Conservation (phyloP, 345 rosid species). For the Pistacia integerrima region DNA sequence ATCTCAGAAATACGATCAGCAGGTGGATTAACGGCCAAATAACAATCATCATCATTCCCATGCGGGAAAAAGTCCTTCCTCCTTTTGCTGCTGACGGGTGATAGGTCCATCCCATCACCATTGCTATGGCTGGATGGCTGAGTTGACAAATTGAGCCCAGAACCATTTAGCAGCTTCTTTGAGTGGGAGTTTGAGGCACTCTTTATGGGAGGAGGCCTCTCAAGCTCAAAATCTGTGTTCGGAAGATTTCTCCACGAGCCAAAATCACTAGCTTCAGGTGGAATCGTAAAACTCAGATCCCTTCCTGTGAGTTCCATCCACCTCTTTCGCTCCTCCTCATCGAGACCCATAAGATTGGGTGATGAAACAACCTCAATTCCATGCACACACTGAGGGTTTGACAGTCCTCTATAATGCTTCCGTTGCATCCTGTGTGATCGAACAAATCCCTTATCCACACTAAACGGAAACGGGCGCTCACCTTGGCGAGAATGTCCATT, state of each 20-base stretch:
- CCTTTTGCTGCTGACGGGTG: constrained; percentile 71
- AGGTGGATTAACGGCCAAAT: constrained; percentile 46
- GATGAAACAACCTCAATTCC: constrained; percentile 80
- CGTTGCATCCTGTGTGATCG: constrained; percentile 98
- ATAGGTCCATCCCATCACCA: constrained; percentile 68
- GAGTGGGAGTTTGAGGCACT: constrained; percentile 52
- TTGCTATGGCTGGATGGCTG: constrained; percentile 59
- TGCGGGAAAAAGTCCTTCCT: constrained; percentile 78
- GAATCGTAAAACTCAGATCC: constrained; percentile 76
- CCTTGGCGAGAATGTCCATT: constrained; percentile 98
- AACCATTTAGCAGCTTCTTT: constrained; percentile 82
- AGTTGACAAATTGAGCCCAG: constrained; percentile 79
- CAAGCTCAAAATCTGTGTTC: constrained; percentile 89
- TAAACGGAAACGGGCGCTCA: constrained; percentile 84
- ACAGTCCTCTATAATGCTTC: constrained; percentile 94
- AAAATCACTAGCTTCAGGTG: constrained; percentile 86
- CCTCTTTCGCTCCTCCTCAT: constrained; percentile 87
- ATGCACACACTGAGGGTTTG: constrained; percentile 95
- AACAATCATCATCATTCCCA: constrained; percentile 65
- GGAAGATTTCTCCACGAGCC: constrained; percentile 94
- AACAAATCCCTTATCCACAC: constrained; percentile 92
- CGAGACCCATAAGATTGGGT: constrained; percentile 71
- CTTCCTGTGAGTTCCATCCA: constrained; percentile 94
- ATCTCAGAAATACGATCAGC: constrained; percentile 46
- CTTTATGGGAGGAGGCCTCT: constrained; percentile 61